These are phyloP conservation scores for Gyromitra esculenta DNA, from an alignment of 2,329 filamentous ascomycete species.

Conservation along the genomic window DNA sequence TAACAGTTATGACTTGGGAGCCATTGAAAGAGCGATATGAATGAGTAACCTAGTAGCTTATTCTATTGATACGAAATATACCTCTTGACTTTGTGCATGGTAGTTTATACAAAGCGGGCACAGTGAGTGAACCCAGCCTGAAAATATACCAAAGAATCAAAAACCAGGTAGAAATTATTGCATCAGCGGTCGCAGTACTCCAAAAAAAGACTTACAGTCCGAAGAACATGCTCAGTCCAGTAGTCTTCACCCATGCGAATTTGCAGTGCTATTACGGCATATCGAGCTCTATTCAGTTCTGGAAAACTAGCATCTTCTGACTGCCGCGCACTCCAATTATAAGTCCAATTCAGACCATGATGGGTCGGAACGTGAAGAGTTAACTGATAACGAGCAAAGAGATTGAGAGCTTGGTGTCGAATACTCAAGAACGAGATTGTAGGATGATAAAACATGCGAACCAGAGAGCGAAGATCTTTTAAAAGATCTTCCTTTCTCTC, in stretches of 20 bases:
- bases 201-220: not conserved
- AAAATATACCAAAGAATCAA: not conserved
- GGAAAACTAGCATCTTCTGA: not conserved
- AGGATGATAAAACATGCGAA: not conserved
- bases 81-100: not conserved
- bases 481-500: not conserved
- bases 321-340: not conserved
- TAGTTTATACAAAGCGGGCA: not conserved
- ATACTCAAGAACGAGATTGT: not conserved
- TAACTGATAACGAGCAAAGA: not conserved
- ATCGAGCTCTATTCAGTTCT: not conserved
- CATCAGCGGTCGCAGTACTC: not conserved
- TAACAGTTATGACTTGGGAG: too few relatives aligned
- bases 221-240: not conserved
- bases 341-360: not conserved
- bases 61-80: too few relatives aligned
- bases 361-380: not conserved
- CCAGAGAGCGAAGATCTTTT: constrained; percentile 1
- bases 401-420: not conserved
- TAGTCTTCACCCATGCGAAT: not conserved
- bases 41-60: too few relatives aligned
- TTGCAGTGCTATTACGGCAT: not conserved
- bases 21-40: too few relatives aligned
- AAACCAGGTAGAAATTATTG: not conserved
- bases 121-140: not conserved